Percentiles rank a stretch among this genome's conserved stretches.
These are phyloP conservation scores for Strombidium stylifer DNA, from an alignment of 73 alveolate species.

Conservation along the genomic window DNA sequence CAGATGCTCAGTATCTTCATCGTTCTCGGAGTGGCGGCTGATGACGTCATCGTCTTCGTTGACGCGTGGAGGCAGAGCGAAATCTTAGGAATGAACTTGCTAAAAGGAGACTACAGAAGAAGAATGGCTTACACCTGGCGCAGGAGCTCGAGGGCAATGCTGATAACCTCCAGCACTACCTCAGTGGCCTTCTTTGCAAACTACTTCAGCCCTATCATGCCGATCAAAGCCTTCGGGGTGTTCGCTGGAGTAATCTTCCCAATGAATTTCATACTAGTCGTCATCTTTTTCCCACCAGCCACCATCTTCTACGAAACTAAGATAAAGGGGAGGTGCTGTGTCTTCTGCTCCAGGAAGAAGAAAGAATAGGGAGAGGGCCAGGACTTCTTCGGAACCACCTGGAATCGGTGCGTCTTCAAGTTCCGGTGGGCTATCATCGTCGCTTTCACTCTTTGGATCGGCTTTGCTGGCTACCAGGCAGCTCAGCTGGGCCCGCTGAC, in stretches of 20 bases:
- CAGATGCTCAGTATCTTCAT: conserved; percentile 53
- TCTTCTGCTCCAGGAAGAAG: no score
- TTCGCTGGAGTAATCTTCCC: conserved; percentile 25
- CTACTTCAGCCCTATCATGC: conserved; percentile 29
- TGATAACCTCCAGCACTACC: conserved; percentile 32
- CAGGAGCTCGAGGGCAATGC: conserved; percentile 38
- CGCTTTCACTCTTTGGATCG: background rate
- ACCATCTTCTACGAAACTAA: conserved; percentile 22
- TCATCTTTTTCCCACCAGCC: conserved; percentile 15
- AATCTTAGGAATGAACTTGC: background rate
- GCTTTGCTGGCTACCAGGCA: background rate
- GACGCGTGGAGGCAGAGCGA: conserved; percentile 51
- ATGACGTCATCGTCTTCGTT: conserved; percentile 49
- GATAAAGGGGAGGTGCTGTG: no score
- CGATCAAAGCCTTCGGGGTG: conserved; percentile 45
- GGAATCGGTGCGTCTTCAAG: background rate
- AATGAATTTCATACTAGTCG: conserved; percentile 8
- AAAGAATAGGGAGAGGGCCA: no score
- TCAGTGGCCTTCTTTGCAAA: conserved; percentile 43
- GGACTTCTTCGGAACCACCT: background rate
- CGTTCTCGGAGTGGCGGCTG: conserved; percentile 69
- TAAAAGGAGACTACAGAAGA: background rate
- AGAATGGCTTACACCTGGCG: conserved; percentile 31
- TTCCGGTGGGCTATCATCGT: background rate
- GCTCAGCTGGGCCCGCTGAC: background rate